Evolutionary conservation across 129 eudicot genomes (phyloP), one percentile per base, ranked within the genome.

Genomic region (Oenanthe sinensis): DNA sequence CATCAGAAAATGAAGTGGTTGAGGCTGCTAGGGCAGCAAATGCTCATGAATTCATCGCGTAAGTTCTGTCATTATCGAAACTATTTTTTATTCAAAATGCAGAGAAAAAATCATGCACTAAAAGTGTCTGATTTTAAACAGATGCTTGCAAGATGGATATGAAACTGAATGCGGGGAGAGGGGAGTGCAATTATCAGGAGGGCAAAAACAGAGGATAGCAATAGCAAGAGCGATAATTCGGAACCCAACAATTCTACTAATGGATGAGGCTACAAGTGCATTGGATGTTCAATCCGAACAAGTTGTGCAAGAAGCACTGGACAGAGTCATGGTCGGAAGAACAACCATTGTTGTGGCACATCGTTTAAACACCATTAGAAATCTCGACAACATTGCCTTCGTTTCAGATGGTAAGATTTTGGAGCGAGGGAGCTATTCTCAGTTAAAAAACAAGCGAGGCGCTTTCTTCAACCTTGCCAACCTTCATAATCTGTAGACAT

Each of bases 211-310:
- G 49, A 82, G 98, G 48, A 86, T 94, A 8, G 93, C 96, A 0
- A 94, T 94, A 2, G 96, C 98, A 0, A 84, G 98, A 81, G 98
- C 93, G 7, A 91, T 94, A 54, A 83, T 94, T 2, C 82, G 96
- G 10, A 82, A 94, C 71, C 96, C 96, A 0, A 88, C 62, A 4
- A 88, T 89, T 76, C 63, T 91, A 71, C 81, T 91, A 48, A 74
- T 94, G 19, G 98, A 94, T 54, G 98, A 94, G 78, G 98, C 97
- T 14, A 94, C 98, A 0, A 94, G 98, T 48, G 97, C 98, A 0
- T 86, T 94, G 5, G 98, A 94, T 70, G 90, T 88, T 30, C 97
- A 94, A 14, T 94, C 98, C 0, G 98, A 94, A 83, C 95, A 90
- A 78, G 77, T 88, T 28, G 98, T 94, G 81, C 96, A 94, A 78